Evolutionary conservation across 805 yeast genomes (phyloP).

Genomic region (Metschnikowia chrysomelidarum): DNA sequence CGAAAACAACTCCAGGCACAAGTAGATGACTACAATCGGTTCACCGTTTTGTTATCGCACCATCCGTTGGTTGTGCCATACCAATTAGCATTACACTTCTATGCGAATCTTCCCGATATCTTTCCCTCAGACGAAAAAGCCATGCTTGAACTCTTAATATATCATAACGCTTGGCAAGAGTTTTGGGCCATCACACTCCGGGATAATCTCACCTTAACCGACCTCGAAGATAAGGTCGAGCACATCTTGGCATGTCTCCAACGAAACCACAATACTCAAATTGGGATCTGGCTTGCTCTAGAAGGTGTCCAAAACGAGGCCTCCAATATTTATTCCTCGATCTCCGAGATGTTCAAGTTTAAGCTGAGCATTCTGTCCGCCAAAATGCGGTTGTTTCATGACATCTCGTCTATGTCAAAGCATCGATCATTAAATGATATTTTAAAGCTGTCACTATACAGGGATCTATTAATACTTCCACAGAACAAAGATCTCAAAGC

Average conservation of each 20-base stretch:
- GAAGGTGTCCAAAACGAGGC: slow-evolving; percentile 18
- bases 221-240: slow-evolving; percentile 38
- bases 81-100: slow-evolving; percentile 22
- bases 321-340: slow-evolving; percentile 16
- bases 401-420: not conserved
- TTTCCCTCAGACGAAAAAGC: slow-evolving; percentile 21
- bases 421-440: not conserved
- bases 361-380: slow-evolving; percentile 10
- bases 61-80: slow-evolving; percentile 34
- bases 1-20: slow-evolving; percentile 20
- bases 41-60: slow-evolving; percentile 29
- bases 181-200: slow-evolving; percentile 32
- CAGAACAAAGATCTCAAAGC: slow-evolving; percentile 3
- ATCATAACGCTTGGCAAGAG: slow-evolving; percentile 28
- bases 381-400: slow-evolving; percentile 6
- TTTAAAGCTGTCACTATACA: not conserved
- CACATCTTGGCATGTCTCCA: slow-evolving; percentile 21
- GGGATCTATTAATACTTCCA: slow-evolving; percentile 4
- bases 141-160: slow-evolving; percentile 28
- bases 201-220: slow-evolving; percentile 30
- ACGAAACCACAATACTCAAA: slow-evolving; percentile 18
- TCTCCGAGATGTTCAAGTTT: slow-evolving; percentile 22
- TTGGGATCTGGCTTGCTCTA: slow-evolving; percentile 30
- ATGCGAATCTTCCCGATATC: slow-evolving; percentile 16
- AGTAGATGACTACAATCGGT: slow-evolving; percentile 30